Base-by-base conservation (phyloP, 2,329 filamentous ascomycete species). In the Hypoxylon rubiginosum region DNA sequence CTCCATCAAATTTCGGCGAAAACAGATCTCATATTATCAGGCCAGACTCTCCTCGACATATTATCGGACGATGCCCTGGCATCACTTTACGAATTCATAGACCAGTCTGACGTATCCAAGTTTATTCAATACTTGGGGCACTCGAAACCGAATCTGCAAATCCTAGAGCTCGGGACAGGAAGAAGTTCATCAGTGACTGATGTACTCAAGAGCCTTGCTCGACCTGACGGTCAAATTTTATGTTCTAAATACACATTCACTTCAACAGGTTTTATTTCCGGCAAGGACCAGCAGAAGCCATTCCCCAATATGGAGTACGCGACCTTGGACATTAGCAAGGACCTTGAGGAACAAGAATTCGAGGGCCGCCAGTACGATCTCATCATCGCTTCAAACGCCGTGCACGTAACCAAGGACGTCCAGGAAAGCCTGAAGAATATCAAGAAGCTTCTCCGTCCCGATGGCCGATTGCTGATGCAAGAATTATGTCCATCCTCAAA, bases 381-480 rank as follows among this genome's bases (percentile, higher is more conserved):
- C 1, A 66, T 75, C n/a, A 56, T 75, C 24, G 71, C 69, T 8
- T 50, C 67, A 4, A 69, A 74, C 54, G 73, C 68, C 0, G 32
- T 75, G 1, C 73, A 74, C 46, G 60, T 67, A 15, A 71, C 73
- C 1, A 57, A 59, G 10, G 59, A 53, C n/a, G 17, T 73, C 8
- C 52, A 52, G 19, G 43, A 59, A 9, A 71, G 69, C 1, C 43
- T 75, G 5, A 39, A 50, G 19, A 71, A 75, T 52, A 54, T 73
- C 1, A 64, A 56, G 41, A 70, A 56, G 52, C 64, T 75, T 3
- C 69, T 81, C 2, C 51, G 63, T 4, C 74, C 76, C 0, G 69
- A 71, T 2, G 79, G 79, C 0, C 61, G 70, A 1, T 58, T 79
- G 0, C 24, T 78, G 17, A 39, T 79, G 3, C 67, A 73, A 26